Conservation (phyloP, 2,329 filamentous ascomycete species). For the Epichloe hybrida region DNA sequence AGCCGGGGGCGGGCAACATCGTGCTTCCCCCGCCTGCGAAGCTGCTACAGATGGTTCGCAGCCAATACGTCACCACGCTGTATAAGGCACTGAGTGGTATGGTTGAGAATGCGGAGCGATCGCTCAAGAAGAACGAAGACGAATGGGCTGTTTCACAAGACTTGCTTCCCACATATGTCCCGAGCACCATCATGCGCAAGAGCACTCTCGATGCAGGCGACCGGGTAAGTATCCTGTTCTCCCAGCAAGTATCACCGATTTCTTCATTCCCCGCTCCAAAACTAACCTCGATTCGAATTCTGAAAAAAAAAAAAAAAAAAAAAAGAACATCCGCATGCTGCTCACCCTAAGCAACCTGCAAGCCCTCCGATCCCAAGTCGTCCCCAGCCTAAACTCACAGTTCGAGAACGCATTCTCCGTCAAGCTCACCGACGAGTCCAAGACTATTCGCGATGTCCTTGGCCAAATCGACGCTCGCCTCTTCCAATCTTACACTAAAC, state of each 20-base stretch:
- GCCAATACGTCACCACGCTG: conserved; percentile 83
- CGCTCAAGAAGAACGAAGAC: conserved; percentile 49
- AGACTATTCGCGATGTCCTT: conserved; percentile 82
- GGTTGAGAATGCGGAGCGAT: conserved; percentile 87
- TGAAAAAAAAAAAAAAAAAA: conserved; percentile 19
- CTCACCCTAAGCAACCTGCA: conserved; percentile 88
- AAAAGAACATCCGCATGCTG: conserved; percentile 78
- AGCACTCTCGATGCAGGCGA: conserved; percentile 41
- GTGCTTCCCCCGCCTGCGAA: conserved; percentile 83
- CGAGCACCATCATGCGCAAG: conserved; percentile 22
- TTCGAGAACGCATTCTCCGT: conserved; percentile 93
- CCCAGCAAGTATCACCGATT: neutral
- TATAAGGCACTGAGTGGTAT: conserved; percentile 92
- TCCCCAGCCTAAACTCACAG: conserved; percentile 77
- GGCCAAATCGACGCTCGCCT: conserved; percentile 80
- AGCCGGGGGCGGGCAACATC: conserved; percentile 58
- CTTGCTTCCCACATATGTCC: conserved; percentile 19
- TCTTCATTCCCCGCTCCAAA: conserved; percentile 10
- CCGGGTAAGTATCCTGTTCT: conserved; percentile 28
- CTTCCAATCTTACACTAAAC: conserved; percentile 83
- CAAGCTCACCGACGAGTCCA: conserved; percentile 84
- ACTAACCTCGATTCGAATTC: neutral
- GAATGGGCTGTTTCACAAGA: conserved; percentile 42
- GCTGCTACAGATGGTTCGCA: conserved; percentile 76
- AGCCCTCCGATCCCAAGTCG: conserved; percentile 64